These are phyloP conservation scores for Pneumocystis sp. DNA, from an alignment of 1,139 yeast species.

Conservation along the genomic window DNA sequence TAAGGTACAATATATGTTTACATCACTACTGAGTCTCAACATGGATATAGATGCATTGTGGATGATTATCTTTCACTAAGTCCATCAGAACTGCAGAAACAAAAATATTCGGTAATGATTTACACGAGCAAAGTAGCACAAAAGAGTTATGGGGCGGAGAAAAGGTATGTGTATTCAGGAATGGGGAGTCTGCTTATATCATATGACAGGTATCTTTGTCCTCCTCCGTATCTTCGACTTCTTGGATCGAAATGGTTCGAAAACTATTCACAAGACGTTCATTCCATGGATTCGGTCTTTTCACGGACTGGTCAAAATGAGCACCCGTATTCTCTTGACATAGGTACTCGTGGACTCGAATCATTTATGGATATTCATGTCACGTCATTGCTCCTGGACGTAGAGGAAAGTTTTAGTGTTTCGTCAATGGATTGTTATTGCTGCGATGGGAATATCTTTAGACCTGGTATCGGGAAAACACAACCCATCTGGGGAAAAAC, in stretches of 20 bases:
- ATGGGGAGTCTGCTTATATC: neutral
- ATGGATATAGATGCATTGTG: neutral
- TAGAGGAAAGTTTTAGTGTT: neutral
- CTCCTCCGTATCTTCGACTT: neutral
- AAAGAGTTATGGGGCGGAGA: constrained; percentile 2
- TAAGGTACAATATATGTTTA: neutral
- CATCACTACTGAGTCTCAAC: neutral
- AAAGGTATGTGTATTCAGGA: neutral
- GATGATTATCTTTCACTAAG: neutral
- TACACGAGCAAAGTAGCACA: neutral
- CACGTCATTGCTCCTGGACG: neutral
- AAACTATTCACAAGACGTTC: neutral
- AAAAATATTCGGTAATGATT: neutral
- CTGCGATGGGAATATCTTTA: neutral
- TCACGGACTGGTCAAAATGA: neutral
- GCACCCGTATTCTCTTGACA: neutral
- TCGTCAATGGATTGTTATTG: neutral
- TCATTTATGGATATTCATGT: neutral
- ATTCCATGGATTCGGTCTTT: neutral
- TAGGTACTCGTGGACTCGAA: neutral
- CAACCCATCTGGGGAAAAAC: neutral
- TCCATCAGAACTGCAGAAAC: neutral
- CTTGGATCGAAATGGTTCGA: neutral
- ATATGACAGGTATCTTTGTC: neutral
- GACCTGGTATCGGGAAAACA: neutral